These are phyloP conservation scores for Ceratobasidium sp. DNA, from an alignment of 1,284 basidiomycete species.

Conservation along the genomic window DNA sequence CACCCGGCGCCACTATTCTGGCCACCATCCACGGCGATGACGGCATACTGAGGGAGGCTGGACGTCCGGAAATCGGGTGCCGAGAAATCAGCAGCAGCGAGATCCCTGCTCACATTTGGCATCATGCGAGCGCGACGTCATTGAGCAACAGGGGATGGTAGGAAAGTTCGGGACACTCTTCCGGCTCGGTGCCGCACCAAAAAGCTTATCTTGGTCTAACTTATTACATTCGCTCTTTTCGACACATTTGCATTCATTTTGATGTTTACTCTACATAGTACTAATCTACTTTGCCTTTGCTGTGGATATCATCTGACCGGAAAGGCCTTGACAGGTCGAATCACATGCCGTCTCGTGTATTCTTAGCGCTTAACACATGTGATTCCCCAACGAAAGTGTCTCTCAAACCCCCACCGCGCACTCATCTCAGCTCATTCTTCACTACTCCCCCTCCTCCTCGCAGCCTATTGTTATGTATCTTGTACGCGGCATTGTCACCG, in stretches of 20 bases:
- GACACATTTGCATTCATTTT: constrained; percentile 18
- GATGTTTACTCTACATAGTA: constrained; percentile 27
- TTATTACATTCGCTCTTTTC: constrained; percentile 34
- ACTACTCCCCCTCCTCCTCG: background rate
- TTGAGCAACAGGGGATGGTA: constrained; percentile 32
- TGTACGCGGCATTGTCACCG: constrained; percentile 80
- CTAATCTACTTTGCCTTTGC: constrained; percentile 28
- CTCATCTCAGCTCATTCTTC: constrained; percentile 35
- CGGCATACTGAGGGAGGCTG: constrained; percentile 2
- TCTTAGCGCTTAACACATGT: constrained; percentile 36
- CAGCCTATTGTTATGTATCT: constrained; percentile 70
- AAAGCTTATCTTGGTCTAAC: constrained; percentile 17
- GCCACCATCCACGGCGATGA: background rate
- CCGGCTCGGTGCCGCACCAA: constrained; percentile 6
- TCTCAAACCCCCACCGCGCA: constrained; percentile 38
- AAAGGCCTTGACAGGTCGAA: constrained; percentile 2
- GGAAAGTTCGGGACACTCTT: background rate
- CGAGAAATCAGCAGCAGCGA: constrained; percentile 29
- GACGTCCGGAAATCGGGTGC: constrained; percentile 17
- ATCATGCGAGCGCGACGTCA: constrained; percentile 35
- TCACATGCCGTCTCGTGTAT: constrained; percentile 32
- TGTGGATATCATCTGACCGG: constrained; percentile 28
- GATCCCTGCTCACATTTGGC: constrained; percentile 30
- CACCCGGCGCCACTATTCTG: background rate
- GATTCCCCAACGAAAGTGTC: constrained; percentile 41